These are phyloP conservation scores for Taxillus chinensis DNA, from an alignment of 164 flowering plant genomes.

Conservation along the genomic window DNA sequence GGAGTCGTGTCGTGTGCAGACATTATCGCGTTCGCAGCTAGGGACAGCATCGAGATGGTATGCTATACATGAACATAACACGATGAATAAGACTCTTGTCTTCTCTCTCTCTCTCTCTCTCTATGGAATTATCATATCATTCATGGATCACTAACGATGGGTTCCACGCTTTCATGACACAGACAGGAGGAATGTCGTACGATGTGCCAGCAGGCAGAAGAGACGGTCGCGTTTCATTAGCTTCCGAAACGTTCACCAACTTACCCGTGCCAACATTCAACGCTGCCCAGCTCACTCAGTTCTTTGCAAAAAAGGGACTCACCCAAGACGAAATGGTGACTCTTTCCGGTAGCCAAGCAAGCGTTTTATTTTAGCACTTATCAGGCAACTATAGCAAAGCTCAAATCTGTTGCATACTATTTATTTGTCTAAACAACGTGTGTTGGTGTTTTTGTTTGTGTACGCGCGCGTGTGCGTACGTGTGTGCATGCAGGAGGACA, in stretches of 20 bases:
- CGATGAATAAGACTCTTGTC: not conserved
- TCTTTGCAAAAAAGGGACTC: constrained; percentile 36
- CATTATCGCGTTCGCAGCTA: constrained; percentile 51
- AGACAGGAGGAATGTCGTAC: constrained; percentile 48
- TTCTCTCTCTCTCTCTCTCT: too few species aligned
- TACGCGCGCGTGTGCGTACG: not conserved
- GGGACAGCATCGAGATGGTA: constrained; percentile 39
- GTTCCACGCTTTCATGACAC: constrained; percentile 1
- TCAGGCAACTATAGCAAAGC: not conserved
- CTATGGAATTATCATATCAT: too few species aligned
- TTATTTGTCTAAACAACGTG: too few species aligned
- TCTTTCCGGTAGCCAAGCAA: constrained; percentile 29
- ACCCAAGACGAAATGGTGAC: constrained; percentile 33
- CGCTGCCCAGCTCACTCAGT: constrained; percentile 26
- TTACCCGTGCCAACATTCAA: constrained; percentile 26
- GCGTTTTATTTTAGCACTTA: not conserved
- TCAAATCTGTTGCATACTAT: too few species aligned
- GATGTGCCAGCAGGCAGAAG: constrained; percentile 51
- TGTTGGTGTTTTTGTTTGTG: too few species aligned
- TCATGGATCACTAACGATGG: not conserved
- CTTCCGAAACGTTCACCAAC: constrained; percentile 25
- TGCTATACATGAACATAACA: constrained; percentile 1
- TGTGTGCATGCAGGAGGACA: constrained; percentile 40
- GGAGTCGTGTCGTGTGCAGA: constrained; percentile 66
- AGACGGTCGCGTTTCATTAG: constrained; percentile 44